phyloP scores from a whole-genome alignment of 441 rosid species.

The Erodium trifolium region DNA sequence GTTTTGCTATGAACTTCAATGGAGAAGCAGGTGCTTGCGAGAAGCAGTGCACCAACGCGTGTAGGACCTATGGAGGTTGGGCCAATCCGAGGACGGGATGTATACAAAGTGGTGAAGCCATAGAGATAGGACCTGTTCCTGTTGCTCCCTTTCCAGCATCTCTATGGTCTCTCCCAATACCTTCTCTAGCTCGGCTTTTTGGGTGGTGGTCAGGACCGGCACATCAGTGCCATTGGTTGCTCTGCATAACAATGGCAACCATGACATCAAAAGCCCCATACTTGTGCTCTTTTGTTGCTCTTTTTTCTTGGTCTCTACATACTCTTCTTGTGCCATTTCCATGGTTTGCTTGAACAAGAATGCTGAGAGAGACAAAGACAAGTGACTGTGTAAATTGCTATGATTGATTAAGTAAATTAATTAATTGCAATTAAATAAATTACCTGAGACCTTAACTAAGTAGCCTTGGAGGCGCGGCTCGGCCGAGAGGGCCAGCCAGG shows the following conservation, averaged over 20 bases:
- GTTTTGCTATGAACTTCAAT: not conserved
- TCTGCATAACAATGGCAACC: slow-evolving; percentile 74
- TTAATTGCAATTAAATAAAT: not conserved
- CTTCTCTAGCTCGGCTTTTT: slow-evolving; percentile 46
- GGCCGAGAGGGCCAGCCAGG: slow-evolving; percentile 53
- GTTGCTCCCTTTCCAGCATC: slow-evolving; percentile 45
- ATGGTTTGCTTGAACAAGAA: slow-evolving; percentile 60
- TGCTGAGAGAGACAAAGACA: slow-evolving; percentile 28
- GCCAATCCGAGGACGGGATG: slow-evolving; percentile 74
- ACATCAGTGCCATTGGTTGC: slow-evolving; percentile 58
- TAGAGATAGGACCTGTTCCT: slow-evolving; percentile 61
- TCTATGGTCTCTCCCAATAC: slow-evolving; percentile 48
- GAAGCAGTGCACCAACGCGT: slow-evolving; percentile 61
- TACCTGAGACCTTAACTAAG: slow-evolving; percentile 60
- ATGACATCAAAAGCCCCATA: slow-evolving; percentile 53
- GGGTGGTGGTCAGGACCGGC: slow-evolving; percentile 43
- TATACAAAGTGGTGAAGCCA: slow-evolving; percentile 77
- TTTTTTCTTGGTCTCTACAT: slow-evolving; percentile 26
- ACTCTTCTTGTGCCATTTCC: slow-evolving; percentile 28
- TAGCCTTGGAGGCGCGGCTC: slow-evolving; percentile 67
- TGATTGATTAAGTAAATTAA: too few species aligned
- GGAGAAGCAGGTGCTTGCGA: slow-evolving; percentile 43
- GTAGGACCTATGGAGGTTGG: slow-evolving; percentile 58
- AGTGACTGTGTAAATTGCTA: too few species aligned
- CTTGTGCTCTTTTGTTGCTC: slow-evolving; percentile 31